Evolutionary conservation across 257 asterid genomes (phyloP).

Genomic region (Lycium barbarum): DNA sequence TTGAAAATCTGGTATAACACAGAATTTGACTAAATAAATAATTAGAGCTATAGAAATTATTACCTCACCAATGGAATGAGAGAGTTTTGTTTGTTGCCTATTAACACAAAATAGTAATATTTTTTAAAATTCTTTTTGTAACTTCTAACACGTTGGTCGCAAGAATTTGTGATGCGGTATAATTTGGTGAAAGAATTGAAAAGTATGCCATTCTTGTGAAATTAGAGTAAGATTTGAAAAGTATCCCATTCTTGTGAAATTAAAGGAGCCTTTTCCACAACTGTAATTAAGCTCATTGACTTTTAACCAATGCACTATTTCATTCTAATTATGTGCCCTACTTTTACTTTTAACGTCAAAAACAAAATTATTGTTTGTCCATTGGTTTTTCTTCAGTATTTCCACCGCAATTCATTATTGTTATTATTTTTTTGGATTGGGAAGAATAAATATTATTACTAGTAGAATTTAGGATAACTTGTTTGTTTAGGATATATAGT

Average conservation of each 20-base stretch:
- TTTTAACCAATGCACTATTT: neutral
- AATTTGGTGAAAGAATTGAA: too few species aligned
- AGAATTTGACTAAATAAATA: too few species aligned
- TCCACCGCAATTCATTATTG: neutral
- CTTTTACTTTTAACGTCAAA: slow-evolving; percentile 14
- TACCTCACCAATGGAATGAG: neutral
- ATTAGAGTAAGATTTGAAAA: too few species aligned
- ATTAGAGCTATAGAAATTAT: too few species aligned
- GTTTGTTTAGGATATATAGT: too few species aligned
- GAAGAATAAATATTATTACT: too few species aligned
- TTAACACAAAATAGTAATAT: neutral
- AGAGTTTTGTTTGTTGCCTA: neutral
- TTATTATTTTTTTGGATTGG: too few species aligned
- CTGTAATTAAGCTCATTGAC: neutral
- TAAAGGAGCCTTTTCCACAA: too few species aligned
- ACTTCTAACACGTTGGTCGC: neutral
- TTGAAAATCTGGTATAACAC: too few species aligned
- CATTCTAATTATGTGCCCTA: neutral
- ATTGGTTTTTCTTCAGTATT: neutral
- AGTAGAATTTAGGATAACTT: too few species aligned
- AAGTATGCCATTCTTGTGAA: too few species aligned
- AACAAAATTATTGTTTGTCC: neutral
- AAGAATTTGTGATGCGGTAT: neutral
- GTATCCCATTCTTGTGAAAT: too few species aligned
- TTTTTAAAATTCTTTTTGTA: neutral